A percentile compares a stretch with the other conserved stretches of the same genome.
Evolutionary conservation across 2,329 filamentous ascomycete genomes (phyloP).

Genomic region (Penicillium sp.): DNA sequence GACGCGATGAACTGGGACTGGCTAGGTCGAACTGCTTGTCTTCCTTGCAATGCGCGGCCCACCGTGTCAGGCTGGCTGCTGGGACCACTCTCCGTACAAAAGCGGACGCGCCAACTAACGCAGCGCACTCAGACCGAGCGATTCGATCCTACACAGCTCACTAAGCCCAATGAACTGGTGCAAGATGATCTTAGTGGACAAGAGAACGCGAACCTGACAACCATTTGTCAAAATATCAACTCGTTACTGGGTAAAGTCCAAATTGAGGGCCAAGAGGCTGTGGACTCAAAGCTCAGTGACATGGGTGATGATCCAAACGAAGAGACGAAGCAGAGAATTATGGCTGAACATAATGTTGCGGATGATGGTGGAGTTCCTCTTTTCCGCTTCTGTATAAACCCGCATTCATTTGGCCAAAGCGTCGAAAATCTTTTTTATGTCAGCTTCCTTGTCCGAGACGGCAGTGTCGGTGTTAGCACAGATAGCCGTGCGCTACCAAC

Average conservation of each 20-base stretch:
- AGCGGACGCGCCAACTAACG: constrained; percentile 69
- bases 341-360: constrained; percentile 66
- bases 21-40: constrained; percentile 73
- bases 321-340: constrained; percentile 50
- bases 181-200: constrained; percentile 70
- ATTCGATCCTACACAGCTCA: constrained; percentile 66
- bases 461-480: constrained; percentile 69
- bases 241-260: constrained; percentile 54
- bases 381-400: constrained; percentile 87
- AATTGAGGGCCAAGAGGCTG: constrained; percentile 47
- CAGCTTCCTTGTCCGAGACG: constrained; percentile 89
- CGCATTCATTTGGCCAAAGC: constrained; percentile 85
- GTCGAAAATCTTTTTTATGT: constrained; percentile 97
- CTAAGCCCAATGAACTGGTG: constrained; percentile 72
- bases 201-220: constrained; percentile 78
- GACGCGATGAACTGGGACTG: constrained; percentile 84
- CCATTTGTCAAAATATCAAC: constrained; percentile 74
- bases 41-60: constrained; percentile 71
- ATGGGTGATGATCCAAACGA: constrained; percentile 30
- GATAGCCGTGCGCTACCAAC: constrained; percentile 76
- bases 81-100: constrained; percentile 85
- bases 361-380: constrained; percentile 71
- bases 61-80: constrained; percentile 80
- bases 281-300: constrained; percentile 44
- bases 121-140: constrained; percentile 70